These are phyloP conservation scores for Ganoderma sinense DNA, from an alignment of 1,284 basidiomycete genomes.

Conservation along the genomic window DNA sequence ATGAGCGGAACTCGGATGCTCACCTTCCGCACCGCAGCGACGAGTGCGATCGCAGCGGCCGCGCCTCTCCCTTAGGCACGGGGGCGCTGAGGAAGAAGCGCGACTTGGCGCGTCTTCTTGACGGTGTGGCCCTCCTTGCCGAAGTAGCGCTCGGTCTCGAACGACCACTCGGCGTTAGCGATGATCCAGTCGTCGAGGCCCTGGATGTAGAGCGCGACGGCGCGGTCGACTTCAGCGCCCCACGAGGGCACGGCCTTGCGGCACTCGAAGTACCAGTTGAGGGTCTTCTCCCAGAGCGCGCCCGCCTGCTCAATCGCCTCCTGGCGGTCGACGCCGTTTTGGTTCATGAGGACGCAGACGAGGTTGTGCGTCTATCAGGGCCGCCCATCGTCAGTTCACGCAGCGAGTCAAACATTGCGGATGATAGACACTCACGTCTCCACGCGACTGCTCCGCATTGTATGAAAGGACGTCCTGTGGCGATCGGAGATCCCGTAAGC, in stretches of 20 bases:
- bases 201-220: constrained; percentile 44
- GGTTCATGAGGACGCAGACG: constrained; percentile 52
- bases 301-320: constrained; percentile 93
- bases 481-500: constrained; percentile 15
- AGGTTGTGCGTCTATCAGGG: constrained; percentile 46
- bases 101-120: constrained; percentile 37
- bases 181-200: constrained; percentile 54
- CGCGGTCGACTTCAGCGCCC: constrained; percentile 40
- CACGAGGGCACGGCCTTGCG: constrained; percentile 42
- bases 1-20: constrained; percentile 5
- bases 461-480: constrained; percentile 50
- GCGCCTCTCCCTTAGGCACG: constrained; percentile 20
- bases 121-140: constrained; percentile 44
- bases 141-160: constrained; percentile 52
- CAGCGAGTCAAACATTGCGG: neutral
- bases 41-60: constrained; percentile 9
- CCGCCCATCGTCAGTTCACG: constrained; percentile 15
- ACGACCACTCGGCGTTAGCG: constrained; percentile 50
- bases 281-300: constrained; percentile 86
- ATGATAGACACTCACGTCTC: constrained; percentile 43
- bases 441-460: constrained; percentile 51
- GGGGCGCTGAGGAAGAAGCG: constrained; percentile 27
- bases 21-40: constrained; percentile 22
- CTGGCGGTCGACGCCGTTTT: constrained; percentile 63
- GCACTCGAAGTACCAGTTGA: constrained; percentile 32